Percentiles rank a stretch among this genome's conserved stretches.
Conservation (phyloP, 495 filamentous ascomycete genomes). For the Xylaria bambusicola region DNA sequence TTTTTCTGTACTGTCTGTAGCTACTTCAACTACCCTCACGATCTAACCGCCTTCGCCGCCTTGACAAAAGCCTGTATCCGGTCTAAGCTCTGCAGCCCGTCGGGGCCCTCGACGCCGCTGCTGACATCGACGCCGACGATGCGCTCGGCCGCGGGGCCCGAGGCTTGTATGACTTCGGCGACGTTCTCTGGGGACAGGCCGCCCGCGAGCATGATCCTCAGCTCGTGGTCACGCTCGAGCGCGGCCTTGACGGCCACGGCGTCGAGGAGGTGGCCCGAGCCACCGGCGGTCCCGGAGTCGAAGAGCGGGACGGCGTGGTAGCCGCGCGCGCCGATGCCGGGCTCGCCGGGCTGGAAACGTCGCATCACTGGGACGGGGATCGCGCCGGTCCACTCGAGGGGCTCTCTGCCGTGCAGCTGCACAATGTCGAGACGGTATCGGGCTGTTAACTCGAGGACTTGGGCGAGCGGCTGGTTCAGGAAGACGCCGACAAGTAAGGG, state of each 20-base stretch:
- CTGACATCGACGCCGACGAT: slow-evolving; percentile 89
- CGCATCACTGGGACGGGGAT: slow-evolving; percentile 90
- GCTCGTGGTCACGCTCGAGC: slow-evolving; percentile 58
- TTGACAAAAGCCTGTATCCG: slow-evolving; percentile 82
- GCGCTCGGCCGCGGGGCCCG: slow-evolving; percentile 56
- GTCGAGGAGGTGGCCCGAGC: slow-evolving; percentile 77
- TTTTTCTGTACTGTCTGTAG: neutral
- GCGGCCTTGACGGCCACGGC: slow-evolving; percentile 60
- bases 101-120: slow-evolving; percentile 79
- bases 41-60: slow-evolving; percentile 62
- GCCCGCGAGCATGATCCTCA: slow-evolving; percentile 79
- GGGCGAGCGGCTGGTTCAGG: slow-evolving; percentile 81
- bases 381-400: slow-evolving; percentile 82
- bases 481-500: slow-evolving; percentile 93
- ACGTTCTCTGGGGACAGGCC: slow-evolving; percentile 81
- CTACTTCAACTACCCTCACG: slow-evolving; percentile 2
- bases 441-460: slow-evolving; percentile 74
- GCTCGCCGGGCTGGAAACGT: slow-evolving; percentile 72
- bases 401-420: slow-evolving; percentile 89
- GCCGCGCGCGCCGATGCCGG: slow-evolving; percentile 69
- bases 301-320: slow-evolving; percentile 83
- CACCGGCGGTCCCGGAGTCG: slow-evolving; percentile 71
- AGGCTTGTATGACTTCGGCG: slow-evolving; percentile 54
- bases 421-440: slow-evolving; percentile 83
- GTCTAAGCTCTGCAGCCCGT: slow-evolving; percentile 76